Evolutionary conservation across 1,139 yeast species (phyloP), one percentile per base, ranked within the genome.

Genomic region (Cylindricascospora bacillispora): DNA sequence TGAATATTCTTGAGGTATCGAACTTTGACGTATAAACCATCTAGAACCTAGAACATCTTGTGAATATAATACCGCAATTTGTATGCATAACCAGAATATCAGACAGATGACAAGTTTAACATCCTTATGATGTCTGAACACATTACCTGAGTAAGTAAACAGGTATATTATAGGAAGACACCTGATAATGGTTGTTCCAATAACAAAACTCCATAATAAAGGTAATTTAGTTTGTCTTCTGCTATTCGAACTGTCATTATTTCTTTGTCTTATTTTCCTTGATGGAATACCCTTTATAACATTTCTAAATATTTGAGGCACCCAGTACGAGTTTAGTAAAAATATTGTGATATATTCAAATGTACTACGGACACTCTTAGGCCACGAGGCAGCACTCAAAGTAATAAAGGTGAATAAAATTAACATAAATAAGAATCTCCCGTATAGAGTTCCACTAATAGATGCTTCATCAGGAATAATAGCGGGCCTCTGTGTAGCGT

Each of bases 221-320:
- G 56, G 56, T 33, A 40, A 36, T 22, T 43, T 43, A 20, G 40
- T 38, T 30, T 43, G 48, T 28, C 47, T 39, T 30, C 41, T 42
- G 18, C 25, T 25, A 16, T 26, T 26, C 15, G 34, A 34, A 2
- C 33, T 22, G 4, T 32, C 29, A 19, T 33, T 42, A 17, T 30
- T 32, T 27, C 44, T 36, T 18, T 37, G 27, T 25, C 52, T 39
- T 6, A 31, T 34, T 26, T 46, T 40, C 33, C 52, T 41, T 3
- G 54, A 44, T 12, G 46, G 44, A 5, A 47, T 38, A 9, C 55
- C 56, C 27, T 52, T 52, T 13, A 79, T 56, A 4, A 80, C 74
- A 47, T 83, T 82, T 43, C 95, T 64, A 37, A 74, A 70, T 29
- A 83, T 77, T 52, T 86, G 98, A 0, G 95, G 95, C n/a, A 79